phyloP scores from a whole-genome alignment of 2,329 filamentous ascomycete genomes.

The Pyrenophora tritici-repentis region DNA sequence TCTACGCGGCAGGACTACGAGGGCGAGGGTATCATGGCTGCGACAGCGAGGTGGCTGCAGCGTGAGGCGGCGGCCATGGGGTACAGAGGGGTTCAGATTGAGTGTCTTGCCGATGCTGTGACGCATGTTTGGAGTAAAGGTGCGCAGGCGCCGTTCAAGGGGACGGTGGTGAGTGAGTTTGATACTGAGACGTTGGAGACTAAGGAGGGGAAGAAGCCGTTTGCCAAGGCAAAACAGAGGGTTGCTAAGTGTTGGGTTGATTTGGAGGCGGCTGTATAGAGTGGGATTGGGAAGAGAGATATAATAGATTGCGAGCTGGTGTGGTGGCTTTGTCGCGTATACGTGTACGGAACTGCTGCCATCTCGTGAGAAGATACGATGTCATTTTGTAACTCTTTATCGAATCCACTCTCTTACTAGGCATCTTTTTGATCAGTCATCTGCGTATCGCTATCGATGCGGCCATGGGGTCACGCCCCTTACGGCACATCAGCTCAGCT shows the following conservation, averaged over 20 bases:
- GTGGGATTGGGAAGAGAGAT: too few relatives aligned
- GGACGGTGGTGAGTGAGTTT: slow-evolving; percentile 28
- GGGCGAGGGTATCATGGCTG: slow-evolving; percentile 42
- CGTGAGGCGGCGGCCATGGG: slow-evolving; percentile 41
- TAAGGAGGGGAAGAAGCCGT: slow-evolving; percentile 30
- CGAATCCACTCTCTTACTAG: too few relatives aligned
- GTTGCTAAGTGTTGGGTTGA: slow-evolving; percentile 35
- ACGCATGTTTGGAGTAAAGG: slow-evolving; percentile 35
- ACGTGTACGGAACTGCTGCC: too few relatives aligned
- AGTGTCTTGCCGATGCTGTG: slow-evolving; percentile 39
- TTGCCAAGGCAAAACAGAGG: slow-evolving; percentile 31
- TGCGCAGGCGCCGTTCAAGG: slow-evolving; percentile 32
- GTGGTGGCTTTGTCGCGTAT: too few relatives aligned
- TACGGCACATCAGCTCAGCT: too few relatives aligned
- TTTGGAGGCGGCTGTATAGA: slow-evolving; percentile 7
- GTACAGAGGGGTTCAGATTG: slow-evolving; percentile 46
- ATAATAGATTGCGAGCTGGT: too few relatives aligned
- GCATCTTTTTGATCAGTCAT: too few relatives aligned
- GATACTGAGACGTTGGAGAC: slow-evolving; percentile 27
- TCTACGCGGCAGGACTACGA: slow-evolving; percentile 45
- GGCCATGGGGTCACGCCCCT: too few relatives aligned
- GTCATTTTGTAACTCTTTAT: too few relatives aligned
- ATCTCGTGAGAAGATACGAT: too few relatives aligned
- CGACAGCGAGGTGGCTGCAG: slow-evolving; percentile 46
- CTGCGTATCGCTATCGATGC: too few relatives aligned